Evolutionary conservation across 345 rosid genomes (phyloP).

Genomic region (Heritiera fomes): DNA sequence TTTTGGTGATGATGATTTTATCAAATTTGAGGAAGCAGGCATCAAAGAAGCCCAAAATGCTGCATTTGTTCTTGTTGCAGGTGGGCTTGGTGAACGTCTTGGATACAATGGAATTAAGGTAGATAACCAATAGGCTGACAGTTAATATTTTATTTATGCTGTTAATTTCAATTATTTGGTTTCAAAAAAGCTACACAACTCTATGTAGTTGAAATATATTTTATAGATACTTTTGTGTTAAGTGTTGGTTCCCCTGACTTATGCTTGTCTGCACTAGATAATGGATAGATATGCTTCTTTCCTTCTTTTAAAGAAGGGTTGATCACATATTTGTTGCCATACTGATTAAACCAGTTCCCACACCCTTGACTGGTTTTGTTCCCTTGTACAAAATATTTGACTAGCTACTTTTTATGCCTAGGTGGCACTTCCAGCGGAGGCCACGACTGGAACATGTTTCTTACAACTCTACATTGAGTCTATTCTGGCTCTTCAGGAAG

Average conservation of each 20-base stretch:
- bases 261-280: neutral
- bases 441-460: slow-evolving; percentile 86
- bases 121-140: neutral
- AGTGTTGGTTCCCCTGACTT: neutral
- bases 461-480: slow-evolving; percentile 79
- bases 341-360: neutral
- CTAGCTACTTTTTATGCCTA: slow-evolving; percentile 29
- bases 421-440: slow-evolving; percentile 97
- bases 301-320: neutral
- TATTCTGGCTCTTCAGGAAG: slow-evolving; percentile 88
- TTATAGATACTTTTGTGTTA: neutral
- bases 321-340: neutral
- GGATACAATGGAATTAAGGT: slow-evolving; percentile 99
- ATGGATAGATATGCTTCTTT: neutral
- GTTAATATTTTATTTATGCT: slow-evolving; percentile 6
- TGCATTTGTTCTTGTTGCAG: slow-evolving; percentile 96
- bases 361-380: slow-evolving; percentile 17
- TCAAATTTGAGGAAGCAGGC: slow-evolving; percentile 71
- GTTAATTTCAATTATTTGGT: slow-evolving; percentile 3
- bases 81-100: slow-evolving; percentile 98
- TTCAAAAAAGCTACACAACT: neutral
- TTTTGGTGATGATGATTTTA: slow-evolving; percentile 64
- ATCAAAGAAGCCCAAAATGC: slow-evolving; percentile 76
- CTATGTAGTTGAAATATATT: neutral
- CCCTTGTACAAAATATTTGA: neutral